Evolutionary conservation across 345 rosid genomes (phyloP).

Genomic region (Hibiscus tridactylites): DNA sequence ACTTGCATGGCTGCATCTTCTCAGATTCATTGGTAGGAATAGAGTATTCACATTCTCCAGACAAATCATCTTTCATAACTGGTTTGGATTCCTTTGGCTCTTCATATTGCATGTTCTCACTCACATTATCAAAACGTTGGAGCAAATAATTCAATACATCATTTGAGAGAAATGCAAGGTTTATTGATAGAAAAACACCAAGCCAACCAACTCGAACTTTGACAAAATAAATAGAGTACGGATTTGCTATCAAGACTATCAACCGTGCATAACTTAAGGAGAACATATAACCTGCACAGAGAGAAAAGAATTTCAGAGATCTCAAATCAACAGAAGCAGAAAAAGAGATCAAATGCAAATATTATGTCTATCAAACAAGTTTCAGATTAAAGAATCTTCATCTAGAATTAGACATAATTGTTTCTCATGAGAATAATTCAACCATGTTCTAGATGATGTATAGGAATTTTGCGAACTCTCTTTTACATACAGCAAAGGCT

Average conservation of each 20-base stretch:
- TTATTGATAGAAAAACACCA: slow-evolving; percentile 73
- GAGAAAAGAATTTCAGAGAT: neutral
- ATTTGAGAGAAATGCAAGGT: slow-evolving; percentile 84
- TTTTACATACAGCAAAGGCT: neutral
- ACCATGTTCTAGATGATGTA: neutral
- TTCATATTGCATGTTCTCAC: slow-evolving; percentile 46
- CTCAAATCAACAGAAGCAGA: neutral
- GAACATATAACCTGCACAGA: slow-evolving; percentile 74
- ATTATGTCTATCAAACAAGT: neutral
- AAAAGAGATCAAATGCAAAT: neutral
- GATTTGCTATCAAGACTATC: slow-evolving; percentile 64
- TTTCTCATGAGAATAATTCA: neutral
- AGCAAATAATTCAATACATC: slow-evolving; percentile 68
- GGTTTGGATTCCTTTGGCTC: slow-evolving; percentile 61
- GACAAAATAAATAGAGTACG: slow-evolving; percentile 73
- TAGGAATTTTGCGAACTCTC: neutral
- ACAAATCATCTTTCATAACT: slow-evolving; percentile 54
- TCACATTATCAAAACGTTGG: slow-evolving; percentile 70
- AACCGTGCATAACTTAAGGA: slow-evolving; percentile 85
- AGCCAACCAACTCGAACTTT: slow-evolving; percentile 91
- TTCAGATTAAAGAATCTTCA: neutral
- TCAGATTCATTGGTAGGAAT: slow-evolving; percentile 49
- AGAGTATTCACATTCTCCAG: slow-evolving; percentile 51
- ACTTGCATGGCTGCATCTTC: slow-evolving; percentile 53
- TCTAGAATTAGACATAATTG: neutral